Percentiles rank a stretch among this genome's conserved stretches.
These are phyloP conservation scores for Blumeria graminis DNA, from an alignment of 2,329 filamentous ascomycete genomes.

Conservation along the genomic window DNA sequence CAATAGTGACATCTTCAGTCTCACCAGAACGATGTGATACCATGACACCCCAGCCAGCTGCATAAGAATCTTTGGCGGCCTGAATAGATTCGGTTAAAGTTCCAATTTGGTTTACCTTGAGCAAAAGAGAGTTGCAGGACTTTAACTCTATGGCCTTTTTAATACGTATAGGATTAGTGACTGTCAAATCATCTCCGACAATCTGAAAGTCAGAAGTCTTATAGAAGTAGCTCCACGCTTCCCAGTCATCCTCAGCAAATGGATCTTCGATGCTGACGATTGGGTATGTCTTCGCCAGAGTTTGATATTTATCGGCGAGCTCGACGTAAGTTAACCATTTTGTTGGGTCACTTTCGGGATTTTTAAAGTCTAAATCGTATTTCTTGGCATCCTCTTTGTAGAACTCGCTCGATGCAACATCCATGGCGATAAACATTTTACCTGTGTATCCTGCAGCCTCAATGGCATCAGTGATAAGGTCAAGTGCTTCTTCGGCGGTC, in stretches of 20 bases:
- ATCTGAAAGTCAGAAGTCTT: constrained; percentile 98
- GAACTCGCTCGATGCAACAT: constrained; percentile 97
- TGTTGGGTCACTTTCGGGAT: constrained; percentile 80
- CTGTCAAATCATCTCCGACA: constrained; percentile 93
- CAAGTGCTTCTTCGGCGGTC: constrained; percentile 84
- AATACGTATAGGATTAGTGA: constrained; percentile 97
- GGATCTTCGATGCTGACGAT: constrained; percentile 98
- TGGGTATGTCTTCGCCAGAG: constrained; percentile 80
- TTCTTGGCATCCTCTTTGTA: constrained; percentile 97
- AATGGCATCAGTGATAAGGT: constrained; percentile 86
- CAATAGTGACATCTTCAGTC: constrained; percentile 98
- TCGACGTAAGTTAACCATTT: constrained; percentile 99
- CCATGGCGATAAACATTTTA: constrained; percentile 95
- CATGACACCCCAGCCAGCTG: constrained; percentile 95
- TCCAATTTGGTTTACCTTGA: constrained; percentile 99
- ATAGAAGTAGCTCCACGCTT: constrained; percentile 99
- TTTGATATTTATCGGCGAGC: constrained; percentile 76
- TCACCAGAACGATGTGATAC: constrained; percentile 97
- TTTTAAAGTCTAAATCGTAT: constrained; percentile 99
- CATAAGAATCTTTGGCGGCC: constrained; percentile 95
- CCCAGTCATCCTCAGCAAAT: constrained; percentile 99
- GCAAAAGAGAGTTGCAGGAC: constrained; percentile 90
- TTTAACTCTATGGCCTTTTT: constrained; percentile 99
- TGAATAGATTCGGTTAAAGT: constrained; percentile 97
- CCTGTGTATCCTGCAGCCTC: constrained; percentile 89